A percentile compares a stretch with the other conserved stretches of the same genome.
phyloP scores from a whole-genome alignment of 495 filamentous ascomycete genomes.

The Pseudevernia furfuracea region DNA sequence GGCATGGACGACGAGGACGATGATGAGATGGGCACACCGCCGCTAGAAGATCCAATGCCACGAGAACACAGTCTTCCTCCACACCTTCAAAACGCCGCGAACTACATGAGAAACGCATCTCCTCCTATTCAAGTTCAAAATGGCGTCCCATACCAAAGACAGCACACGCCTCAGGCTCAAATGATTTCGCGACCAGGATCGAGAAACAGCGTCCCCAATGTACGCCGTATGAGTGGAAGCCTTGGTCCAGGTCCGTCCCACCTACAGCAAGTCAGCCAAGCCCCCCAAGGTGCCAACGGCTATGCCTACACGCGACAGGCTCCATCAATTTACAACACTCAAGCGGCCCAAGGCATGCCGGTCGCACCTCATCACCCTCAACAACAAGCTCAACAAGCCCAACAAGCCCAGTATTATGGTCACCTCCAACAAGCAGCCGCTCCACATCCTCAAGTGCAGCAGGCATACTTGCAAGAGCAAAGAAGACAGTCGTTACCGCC shows the following conservation, averaged over 20 bases:
- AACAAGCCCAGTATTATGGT: constrained; percentile 37
- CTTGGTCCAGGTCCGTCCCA: constrained; percentile 58
- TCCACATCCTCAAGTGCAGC: constrained; percentile 51
- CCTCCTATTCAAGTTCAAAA: constrained; percentile 85
- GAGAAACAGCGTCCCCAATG: constrained; percentile 52
- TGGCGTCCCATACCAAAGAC: constrained; percentile 63
- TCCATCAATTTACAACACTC: constrained; percentile 75
- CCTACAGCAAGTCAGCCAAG: constrained; percentile 38
- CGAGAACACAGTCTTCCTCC: constrained; percentile 55
- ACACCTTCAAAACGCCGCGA: constrained; percentile 66
- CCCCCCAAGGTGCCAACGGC: constrained; percentile 45
- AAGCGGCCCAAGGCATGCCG: constrained; percentile 37
- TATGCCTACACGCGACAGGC: constrained; percentile 74
- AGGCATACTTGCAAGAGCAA: constrained; percentile 62
- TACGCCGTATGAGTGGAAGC: constrained; percentile 66
- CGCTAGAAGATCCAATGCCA: constrained; percentile 52
- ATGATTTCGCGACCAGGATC: constrained; percentile 72
- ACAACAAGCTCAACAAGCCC: constrained; percentile 38
- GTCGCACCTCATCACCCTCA: constrained; percentile 30
- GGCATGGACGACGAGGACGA: constrained; percentile 86
- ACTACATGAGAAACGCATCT: constrained; percentile 75
- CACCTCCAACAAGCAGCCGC: constrained; percentile 35
- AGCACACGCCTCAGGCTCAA: constrained; percentile 74
- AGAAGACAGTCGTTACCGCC: constrained; percentile 55
- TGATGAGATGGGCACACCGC: constrained; percentile 60